Percentiles rank a stretch among this genome's conserved stretches.
phyloP scores from a whole-genome alignment of 2,329 filamentous ascomycete genomes.

The Colletotrichum higginsianum region DNA sequence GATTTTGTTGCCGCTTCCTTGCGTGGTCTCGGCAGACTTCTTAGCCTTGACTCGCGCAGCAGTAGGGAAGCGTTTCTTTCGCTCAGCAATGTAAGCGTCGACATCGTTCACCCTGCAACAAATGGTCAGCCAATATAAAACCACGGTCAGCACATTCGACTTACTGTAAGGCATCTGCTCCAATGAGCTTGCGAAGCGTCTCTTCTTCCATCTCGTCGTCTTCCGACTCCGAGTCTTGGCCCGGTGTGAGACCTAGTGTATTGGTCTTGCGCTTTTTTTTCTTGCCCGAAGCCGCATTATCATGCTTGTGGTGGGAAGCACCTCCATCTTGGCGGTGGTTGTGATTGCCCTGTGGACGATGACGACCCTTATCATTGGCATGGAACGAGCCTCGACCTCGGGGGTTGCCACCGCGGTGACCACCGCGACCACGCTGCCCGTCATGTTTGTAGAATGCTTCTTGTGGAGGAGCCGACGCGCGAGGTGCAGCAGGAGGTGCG shows the following conservation, averaged over 20 bases:
- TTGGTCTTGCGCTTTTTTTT: constrained; percentile 82
- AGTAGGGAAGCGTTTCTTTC: constrained; percentile 86
- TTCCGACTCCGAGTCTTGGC: constrained; percentile 74
- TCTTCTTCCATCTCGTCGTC: constrained; percentile 82
- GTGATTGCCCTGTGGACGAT: constrained; percentile 45
- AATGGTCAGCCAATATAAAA: neutral
- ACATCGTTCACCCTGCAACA: constrained; percentile 75
- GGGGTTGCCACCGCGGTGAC: constrained; percentile 52
- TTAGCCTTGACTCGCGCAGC: constrained; percentile 77
- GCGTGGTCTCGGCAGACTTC: constrained; percentile 62
- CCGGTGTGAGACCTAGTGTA: constrained; percentile 79
- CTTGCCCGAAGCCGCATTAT: constrained; percentile 67
- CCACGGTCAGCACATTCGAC: constrained; percentile 44
- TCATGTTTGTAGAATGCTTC: constrained; percentile 50
- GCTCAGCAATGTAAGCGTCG: constrained; percentile 84
- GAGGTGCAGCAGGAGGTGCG: constrained; percentile 56
- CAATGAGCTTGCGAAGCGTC: constrained; percentile 69
- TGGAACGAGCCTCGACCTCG: constrained; percentile 36
- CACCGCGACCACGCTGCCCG: constrained; percentile 52
- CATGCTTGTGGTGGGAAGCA: constrained; percentile 44
- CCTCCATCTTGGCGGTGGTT: constrained; percentile 48
- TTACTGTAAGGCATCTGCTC: constrained; percentile 70
- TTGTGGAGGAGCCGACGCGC: constrained; percentile 52
- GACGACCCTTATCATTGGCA: constrained; percentile 57
- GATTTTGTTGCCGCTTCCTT: constrained; percentile 40